Conservation (phyloP, 768 basidiomycete genomes). For the Tylopilus cervinicoccineus region DNA sequence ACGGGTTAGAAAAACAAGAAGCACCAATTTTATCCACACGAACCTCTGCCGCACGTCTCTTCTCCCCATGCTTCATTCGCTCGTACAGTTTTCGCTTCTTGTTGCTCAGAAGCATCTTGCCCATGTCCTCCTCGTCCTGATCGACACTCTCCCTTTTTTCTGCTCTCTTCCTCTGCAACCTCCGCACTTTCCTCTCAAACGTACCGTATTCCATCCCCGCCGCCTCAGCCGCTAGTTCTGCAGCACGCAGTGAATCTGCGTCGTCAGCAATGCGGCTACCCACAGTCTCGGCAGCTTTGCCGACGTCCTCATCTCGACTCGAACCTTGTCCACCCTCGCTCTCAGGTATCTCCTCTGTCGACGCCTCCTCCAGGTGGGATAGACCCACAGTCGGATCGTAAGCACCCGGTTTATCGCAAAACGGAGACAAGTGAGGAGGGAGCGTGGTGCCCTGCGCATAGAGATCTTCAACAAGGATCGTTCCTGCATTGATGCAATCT, state of each 20-base stretch:
- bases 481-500: slow-evolving; percentile 89
- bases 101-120: slow-evolving; percentile 98
- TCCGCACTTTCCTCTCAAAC: slow-evolving; percentile 74
- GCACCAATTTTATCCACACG: slow-evolving; percentile 23
- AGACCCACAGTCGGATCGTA: slow-evolving; percentile 58
- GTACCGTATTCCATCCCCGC: slow-evolving; percentile 75
- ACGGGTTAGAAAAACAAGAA: slow-evolving; percentile 9
- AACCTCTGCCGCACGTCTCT: slow-evolving; percentile 77
- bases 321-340: slow-evolving; percentile 29
- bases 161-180: slow-evolving; percentile 43
- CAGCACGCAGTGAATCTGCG: slow-evolving; percentile 69
- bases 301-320: slow-evolving; percentile 26
- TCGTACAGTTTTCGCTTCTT: slow-evolving; percentile 92
- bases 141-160: slow-evolving; percentile 35
- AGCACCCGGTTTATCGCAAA: slow-evolving; percentile 76
- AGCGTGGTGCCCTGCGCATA: slow-evolving; percentile 84
- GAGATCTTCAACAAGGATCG: slow-evolving; percentile 76
- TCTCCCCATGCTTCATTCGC: slow-evolving; percentile 85
- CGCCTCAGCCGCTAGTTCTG: slow-evolving; percentile 89
- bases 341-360: slow-evolving; percentile 28
- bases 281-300: slow-evolving; percentile 26
- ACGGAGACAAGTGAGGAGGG: slow-evolving; percentile 95
- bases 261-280: slow-evolving; percentile 43
- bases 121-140: slow-evolving; percentile 72
- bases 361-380: slow-evolving; percentile 14